phyloP scores from a whole-genome alignment of 306 rosid genomes.

The Benincasa hispida region DNA sequence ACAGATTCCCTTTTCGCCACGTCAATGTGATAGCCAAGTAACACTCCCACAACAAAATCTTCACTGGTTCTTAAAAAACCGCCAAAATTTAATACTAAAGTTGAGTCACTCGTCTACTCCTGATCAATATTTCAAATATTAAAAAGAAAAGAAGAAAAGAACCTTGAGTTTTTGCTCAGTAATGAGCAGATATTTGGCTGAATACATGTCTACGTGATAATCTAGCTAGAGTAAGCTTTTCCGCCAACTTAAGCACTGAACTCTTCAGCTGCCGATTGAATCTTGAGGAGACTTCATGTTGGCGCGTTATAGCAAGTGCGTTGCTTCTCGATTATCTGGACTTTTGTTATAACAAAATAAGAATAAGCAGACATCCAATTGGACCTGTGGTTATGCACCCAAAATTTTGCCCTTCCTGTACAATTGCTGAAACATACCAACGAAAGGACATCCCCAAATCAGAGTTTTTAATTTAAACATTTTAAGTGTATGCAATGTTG shows the following conservation, averaged over 20 bases:
- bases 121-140: not conserved
- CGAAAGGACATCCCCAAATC: not conserved
- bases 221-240: conserved; percentile 35
- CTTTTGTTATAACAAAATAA: conserved; percentile 29
- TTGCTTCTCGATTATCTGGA: conserved; percentile 41
- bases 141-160: not conserved
- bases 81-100: conserved; percentile 12
- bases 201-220: conserved; percentile 54
- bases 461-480: not conserved
- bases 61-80: conserved; percentile 59
- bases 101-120: not conserved
- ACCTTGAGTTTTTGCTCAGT: conserved; percentile 49
- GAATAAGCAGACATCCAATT: conserved; percentile 54
- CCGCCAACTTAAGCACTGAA: conserved; percentile 23
- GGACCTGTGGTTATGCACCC: conserved; percentile 82
- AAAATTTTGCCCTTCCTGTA: conserved; percentile 60
- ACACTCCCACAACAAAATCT: conserved; percentile 87
- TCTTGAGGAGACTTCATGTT: conserved; percentile 57
- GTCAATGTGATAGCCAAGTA: conserved; percentile 39
- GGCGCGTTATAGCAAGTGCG: conserved; percentile 57
- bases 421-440: conserved; percentile 37
- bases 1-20: conserved; percentile 47
- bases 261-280: conserved; percentile 57
- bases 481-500: not conserved
- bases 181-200: conserved; percentile 53